Evolutionary conservation across 129 eudicot genomes (phyloP).

Genomic region (Saposhnikovia divaricata): DNA sequence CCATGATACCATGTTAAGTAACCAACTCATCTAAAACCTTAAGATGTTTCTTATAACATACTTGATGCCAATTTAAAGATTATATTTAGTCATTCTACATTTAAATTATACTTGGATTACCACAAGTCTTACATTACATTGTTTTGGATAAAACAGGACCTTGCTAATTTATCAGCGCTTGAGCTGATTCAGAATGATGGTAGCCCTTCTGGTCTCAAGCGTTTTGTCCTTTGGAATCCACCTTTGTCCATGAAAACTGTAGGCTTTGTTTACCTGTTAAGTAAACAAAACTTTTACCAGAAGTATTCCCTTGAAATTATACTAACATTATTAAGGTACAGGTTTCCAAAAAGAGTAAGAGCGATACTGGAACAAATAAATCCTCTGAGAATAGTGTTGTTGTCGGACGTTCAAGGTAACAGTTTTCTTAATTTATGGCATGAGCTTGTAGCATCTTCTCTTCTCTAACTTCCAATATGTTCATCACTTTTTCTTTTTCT

Average conservation of each 20-base stretch:
- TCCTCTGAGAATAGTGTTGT: constrained; percentile 26
- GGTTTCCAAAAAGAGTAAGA: constrained; percentile 51
- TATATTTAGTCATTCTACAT: not conserved
- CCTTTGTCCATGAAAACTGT: constrained; percentile 65
- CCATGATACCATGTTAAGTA: too few relatives aligned
- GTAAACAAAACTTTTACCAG: not conserved
- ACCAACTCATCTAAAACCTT: too few relatives aligned
- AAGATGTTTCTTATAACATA: too few relatives aligned
- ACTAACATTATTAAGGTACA: constrained; percentile 20
- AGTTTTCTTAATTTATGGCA: not conserved
- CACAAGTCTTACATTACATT: not conserved
- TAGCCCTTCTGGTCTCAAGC: constrained; percentile 88
- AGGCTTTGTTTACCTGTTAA: constrained; percentile 19
- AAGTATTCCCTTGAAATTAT: constrained; percentile 7
- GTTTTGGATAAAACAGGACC: constrained; percentile 37
- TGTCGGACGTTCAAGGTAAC: constrained; percentile 68
- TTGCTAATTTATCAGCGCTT: constrained; percentile 49
- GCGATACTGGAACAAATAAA: constrained; percentile 20
- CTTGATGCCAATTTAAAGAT: too few relatives aligned
- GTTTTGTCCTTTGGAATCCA: constrained; percentile 91
- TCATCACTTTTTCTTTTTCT: not conserved
- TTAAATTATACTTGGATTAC: not conserved
- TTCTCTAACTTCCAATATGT: not conserved
- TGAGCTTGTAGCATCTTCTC: not conserved
- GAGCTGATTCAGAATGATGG: constrained; percentile 89